Base-by-base conservation (phyloP, 495 filamentous ascomycete genomes). In the Cetradonia linearis region DNA sequence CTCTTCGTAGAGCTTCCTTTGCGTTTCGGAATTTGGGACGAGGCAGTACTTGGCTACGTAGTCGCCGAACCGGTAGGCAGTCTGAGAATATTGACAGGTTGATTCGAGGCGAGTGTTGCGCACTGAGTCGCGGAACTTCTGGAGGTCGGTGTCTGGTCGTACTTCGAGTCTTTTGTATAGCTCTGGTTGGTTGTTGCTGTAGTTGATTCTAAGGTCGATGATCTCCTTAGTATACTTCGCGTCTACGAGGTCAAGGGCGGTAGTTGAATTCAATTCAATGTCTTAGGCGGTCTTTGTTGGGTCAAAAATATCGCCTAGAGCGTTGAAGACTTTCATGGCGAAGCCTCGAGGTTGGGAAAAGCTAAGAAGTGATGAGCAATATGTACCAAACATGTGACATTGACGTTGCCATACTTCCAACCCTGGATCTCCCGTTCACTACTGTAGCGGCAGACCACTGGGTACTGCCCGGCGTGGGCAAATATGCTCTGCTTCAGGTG, bases 261-360 rank as follows among this genome's bases (percentile, higher is more conserved):
- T 78, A 14, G 70, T 75, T 63, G 69, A 73, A 63, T 81, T 79
- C 60, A 79, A 76, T 38, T 76, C 72, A 56, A 76, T 74, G 64
- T 77, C 74, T 55, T 78, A 74, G 7, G 76, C 73, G 3, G 71
- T 66, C 40, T 70, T 60, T 68, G 69, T 55, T 14, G 58, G 58
- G 20, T 73, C 68, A 57, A 74, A 76, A 64, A 75, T 74, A 46
- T 78, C 74, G n/a, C 75, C 74, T 14, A 71, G 44, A 27, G 77
- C 69, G 50, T 71, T 70, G 62, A 76, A 77, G 28, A 78, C 66
- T 66, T 79, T 79, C 67, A 78, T 79, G 25, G 70, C 73, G 59
- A 79, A 73, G 49, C 74, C 77, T 38, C 74, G 72, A 16, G 72
- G 77, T 55, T 76, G 72, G 3, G 72, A 63, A 53, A 78, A 72